phyloP scores from a whole-genome alignment of 306 rosid species.

The Styphnolobium japonicum region DNA sequence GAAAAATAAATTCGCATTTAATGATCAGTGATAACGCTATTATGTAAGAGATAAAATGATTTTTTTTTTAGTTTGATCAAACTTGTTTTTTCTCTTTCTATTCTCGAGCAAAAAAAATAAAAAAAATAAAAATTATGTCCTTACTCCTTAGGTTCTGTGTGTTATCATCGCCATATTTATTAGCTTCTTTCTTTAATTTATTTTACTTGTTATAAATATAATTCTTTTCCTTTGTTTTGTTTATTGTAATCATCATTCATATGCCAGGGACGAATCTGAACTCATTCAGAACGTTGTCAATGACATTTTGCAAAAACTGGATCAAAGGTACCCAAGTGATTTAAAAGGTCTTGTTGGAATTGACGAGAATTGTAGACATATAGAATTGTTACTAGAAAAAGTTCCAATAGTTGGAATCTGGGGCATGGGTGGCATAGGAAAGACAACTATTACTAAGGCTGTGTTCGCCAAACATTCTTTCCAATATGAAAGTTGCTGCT shows the following conservation, averaged over 20 bases:
- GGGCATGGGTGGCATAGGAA: slow-evolving; percentile 31
- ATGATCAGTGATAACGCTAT: too few species aligned
- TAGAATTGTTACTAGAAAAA: neutral
- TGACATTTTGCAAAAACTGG: neutral
- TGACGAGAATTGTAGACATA: neutral
- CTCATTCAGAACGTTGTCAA: neutral
- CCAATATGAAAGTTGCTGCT: slow-evolving; percentile 12
- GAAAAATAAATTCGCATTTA: too few species aligned
- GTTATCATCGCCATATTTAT: too few species aligned
- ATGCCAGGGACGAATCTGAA: neutral
- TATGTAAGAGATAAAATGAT: too few species aligned
- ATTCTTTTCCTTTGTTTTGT: neutral
- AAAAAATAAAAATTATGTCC: neutral
- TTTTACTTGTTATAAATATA: too few species aligned
- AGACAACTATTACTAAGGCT: slow-evolving; percentile 17
- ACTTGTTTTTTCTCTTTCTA: too few species aligned
- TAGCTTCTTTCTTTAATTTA: neutral
- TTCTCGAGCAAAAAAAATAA: too few species aligned
- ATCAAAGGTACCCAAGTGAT: neutral
- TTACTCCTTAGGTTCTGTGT: too few species aligned
- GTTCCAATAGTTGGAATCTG: slow-evolving; percentile 25
- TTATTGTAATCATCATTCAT: neutral
- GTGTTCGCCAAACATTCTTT: slow-evolving; percentile 11
- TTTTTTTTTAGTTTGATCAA: too few species aligned
- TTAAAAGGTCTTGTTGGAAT: slow-evolving; percentile 2